These are phyloP conservation scores for Pulicaria dysenterica DNA, from an alignment of 129 eudicot genomes.

Conservation along the genomic window DNA sequence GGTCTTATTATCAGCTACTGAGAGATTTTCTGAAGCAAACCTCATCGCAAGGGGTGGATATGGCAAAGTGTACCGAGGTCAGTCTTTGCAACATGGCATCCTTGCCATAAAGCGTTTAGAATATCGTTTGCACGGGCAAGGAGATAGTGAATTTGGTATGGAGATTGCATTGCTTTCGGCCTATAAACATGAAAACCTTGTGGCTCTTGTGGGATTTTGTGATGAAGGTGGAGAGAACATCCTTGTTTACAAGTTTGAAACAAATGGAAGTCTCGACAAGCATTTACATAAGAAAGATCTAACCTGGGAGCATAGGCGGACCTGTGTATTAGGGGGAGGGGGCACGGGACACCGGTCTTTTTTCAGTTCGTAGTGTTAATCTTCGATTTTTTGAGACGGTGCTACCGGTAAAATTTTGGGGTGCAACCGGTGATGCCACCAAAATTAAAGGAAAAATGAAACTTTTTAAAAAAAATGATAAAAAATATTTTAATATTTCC, in stretches of 20 bases:
- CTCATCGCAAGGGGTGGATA: constrained; percentile 29
- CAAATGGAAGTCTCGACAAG: constrained; percentile 31
- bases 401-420: too few relatives aligned
- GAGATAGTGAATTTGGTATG: constrained; percentile 30
- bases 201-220: constrained; percentile 27
- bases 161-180: constrained; percentile 33
- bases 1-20: constrained; percentile 36
- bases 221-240: constrained; percentile 25
- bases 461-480: too few relatives aligned
- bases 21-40: constrained; percentile 11
- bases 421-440: too few relatives aligned
- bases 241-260: constrained; percentile 35
- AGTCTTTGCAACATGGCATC: constrained; percentile 13
- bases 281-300: constrained; percentile 7
- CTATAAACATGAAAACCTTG: constrained; percentile 30
- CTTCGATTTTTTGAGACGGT: too few relatives aligned
- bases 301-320: constrained; percentile 32
- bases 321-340: too few relatives aligned
- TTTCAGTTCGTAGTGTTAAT: too few relatives aligned
- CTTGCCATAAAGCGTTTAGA: constrained; percentile 45
- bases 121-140: constrained; percentile 20
- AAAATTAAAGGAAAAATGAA: too few relatives aligned
- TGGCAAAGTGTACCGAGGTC: constrained; percentile 38
- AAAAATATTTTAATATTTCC: too few relatives aligned
- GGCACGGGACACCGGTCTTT: too few relatives aligned